Evolutionary conservation across 2,329 filamentous ascomycete species (phyloP).

Genomic region (Monosporascus sp.): DNA sequence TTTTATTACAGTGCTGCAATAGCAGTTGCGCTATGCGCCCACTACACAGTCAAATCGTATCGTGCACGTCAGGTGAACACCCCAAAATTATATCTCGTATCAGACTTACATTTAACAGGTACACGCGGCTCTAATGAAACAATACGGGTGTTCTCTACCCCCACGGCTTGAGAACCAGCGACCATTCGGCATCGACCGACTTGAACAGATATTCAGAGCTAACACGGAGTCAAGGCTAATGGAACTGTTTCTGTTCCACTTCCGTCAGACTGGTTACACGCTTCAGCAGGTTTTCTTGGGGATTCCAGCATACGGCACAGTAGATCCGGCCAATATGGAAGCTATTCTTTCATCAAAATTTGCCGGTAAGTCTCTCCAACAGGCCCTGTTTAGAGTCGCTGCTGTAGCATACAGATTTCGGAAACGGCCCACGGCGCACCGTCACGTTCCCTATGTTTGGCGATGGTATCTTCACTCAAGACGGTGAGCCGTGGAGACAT

Average conservation of each 20-base stretch:
- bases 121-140: neutral
- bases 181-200: constrained; percentile 10
- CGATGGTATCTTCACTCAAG: constrained; percentile 31
- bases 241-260: constrained; percentile 14
- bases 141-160: constrained; percentile 10
- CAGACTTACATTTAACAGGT: neutral
- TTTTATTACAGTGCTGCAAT: neutral
- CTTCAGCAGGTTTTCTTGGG: constrained; percentile 10
- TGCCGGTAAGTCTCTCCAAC: constrained; percentile 7
- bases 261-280: constrained; percentile 12
- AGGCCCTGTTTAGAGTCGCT: neutral
- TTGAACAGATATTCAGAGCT: constrained; percentile 13
- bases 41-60: neutral
- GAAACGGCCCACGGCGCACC: constrained; percentile 16
- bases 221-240: constrained; percentile 9
- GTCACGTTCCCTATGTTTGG: constrained; percentile 29
- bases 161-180: constrained; percentile 11
- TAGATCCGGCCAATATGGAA: constrained; percentile 19
- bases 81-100: neutral
- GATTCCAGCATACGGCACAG: constrained; percentile 14
- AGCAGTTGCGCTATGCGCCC: neutral
- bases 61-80: neutral
- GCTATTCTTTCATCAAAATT: constrained; percentile 14
- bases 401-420: constrained; percentile 14
- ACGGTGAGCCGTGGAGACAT: constrained; percentile 28